Percentiles rank a stretch among this genome's conserved stretches.
Evolutionary conservation across 441 rosid genomes (phyloP).

Genomic region (Pelargonium australe): DNA sequence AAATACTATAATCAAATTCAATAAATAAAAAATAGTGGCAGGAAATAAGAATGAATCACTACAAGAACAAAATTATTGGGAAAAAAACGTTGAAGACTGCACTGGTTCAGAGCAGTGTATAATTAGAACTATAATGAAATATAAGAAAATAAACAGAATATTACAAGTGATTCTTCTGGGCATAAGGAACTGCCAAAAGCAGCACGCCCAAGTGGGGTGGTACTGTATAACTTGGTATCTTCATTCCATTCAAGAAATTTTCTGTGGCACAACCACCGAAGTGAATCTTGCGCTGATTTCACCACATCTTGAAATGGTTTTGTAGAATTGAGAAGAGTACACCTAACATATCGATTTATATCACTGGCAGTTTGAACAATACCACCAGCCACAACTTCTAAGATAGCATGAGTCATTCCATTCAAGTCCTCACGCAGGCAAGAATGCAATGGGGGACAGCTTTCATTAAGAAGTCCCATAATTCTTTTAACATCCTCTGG

Average conservation of each 20-base stretch:
- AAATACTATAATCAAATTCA: constrained; percentile 9
- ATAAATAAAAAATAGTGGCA: neutral
- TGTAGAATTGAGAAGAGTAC: constrained; percentile 96
- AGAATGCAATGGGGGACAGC: constrained; percentile 86
- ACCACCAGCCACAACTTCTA: constrained; percentile 99
- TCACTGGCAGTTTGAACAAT: constrained; percentile 94
- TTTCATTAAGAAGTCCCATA: constrained; percentile 67
- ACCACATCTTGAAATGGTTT: constrained; percentile 90
- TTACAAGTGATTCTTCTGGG: constrained; percentile 98
- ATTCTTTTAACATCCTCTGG: constrained; percentile 80
- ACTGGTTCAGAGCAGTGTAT: neutral
- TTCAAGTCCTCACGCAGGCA: constrained; percentile 97
- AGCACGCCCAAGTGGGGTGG: constrained; percentile 98
- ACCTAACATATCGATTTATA: constrained; percentile 88
- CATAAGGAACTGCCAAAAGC: constrained; percentile 97
- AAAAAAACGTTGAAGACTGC: neutral
- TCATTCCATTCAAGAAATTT: constrained; percentile 96
- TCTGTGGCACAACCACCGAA: constrained; percentile 88
- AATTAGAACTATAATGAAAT: neutral
- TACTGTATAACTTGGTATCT: constrained; percentile 74
- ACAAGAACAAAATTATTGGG: constrained; percentile 5
- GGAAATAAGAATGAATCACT: constrained; percentile 14
- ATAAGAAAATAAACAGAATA: constrained; percentile 18
- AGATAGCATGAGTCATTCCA: constrained; percentile 99
- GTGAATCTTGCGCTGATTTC: constrained; percentile 98